Evolutionary conservation across 768 basidiomycete genomes (phyloP).

Genomic region (Pisolithus sp.): DNA sequence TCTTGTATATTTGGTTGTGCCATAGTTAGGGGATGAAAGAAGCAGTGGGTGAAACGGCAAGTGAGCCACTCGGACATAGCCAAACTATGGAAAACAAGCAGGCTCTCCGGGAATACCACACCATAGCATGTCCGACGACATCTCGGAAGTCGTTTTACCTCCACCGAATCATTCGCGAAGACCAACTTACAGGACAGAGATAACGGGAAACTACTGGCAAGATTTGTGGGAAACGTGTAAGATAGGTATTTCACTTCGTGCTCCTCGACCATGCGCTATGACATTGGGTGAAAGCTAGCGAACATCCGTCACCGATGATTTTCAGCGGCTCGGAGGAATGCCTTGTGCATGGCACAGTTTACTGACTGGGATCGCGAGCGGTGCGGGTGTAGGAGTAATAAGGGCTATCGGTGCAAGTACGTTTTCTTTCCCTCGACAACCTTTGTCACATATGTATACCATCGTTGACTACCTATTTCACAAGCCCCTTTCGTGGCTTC

Average conservation of each 20-base stretch:
- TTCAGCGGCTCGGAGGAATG: slow-evolving; percentile 56
- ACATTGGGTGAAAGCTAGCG: slow-evolving; percentile 34
- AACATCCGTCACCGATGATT: slow-evolving; percentile 44
- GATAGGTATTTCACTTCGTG: slow-evolving; percentile 11
- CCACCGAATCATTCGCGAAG: slow-evolving; percentile 10
- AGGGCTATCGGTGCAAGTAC: slow-evolving; percentile 59
- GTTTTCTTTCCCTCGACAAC: slow-evolving; percentile 18
- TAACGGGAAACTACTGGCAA: slow-evolving; percentile 28
- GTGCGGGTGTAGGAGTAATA: slow-evolving; percentile 69
- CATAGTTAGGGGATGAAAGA: too few species aligned
- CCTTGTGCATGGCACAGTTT: slow-evolving; percentile 76
- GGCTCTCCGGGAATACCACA: not conserved
- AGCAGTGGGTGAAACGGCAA: too few species aligned
- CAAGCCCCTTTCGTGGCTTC: slow-evolving; percentile 56
- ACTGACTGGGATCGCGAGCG: slow-evolving; percentile 73
- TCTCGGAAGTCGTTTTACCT: slow-evolving; percentile 1
- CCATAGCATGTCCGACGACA: not conserved
- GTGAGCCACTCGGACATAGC: too few species aligned
- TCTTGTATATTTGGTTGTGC: too few species aligned
- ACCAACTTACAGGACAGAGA: slow-evolving; percentile 25
- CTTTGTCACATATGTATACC: not conserved
- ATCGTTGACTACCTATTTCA: slow-evolving; percentile 5
- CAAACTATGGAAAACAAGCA: too few species aligned
- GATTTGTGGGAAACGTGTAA: slow-evolving; percentile 26
- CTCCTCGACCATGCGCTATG: slow-evolving; percentile 6